phyloP scores from a whole-genome alignment of 176 grass and related monocot species.

The Melocanna baccifera region DNA sequence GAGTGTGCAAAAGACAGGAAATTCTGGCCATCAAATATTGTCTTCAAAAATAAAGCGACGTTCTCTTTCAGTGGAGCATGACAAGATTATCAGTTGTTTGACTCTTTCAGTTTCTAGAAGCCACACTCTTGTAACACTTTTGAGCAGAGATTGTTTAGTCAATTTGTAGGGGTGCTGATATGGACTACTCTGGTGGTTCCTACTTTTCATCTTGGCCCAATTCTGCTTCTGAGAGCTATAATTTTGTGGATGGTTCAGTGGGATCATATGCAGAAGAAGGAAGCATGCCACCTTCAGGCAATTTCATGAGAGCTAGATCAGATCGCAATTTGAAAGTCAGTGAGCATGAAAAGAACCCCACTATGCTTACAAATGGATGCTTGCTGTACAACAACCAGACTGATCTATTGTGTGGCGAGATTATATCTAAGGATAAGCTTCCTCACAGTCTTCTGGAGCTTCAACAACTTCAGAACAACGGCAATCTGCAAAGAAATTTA shows the following conservation, averaged over 20 bases:
- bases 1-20: conserved; percentile 5
- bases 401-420: conserved; percentile 25
- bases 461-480: conserved; percentile 37
- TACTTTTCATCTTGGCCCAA: conserved; percentile 49
- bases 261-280: conserved; percentile 40
- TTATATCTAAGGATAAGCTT: conserved; percentile 29
- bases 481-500: conserved; percentile 32
- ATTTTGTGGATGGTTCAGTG: conserved; percentile 37
- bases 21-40: neutral
- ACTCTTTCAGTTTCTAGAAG: conserved; percentile 24
- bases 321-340: conserved; percentile 32
- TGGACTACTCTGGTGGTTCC: conserved; percentile 43
- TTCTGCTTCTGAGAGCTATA: conserved; percentile 35
- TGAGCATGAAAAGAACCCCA: conserved; percentile 24
- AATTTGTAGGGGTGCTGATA: conserved; percentile 11
- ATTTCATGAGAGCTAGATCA: conserved; percentile 33
- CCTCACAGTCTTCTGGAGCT: conserved; percentile 19
- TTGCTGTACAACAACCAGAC: conserved; percentile 13
- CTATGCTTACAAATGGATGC: conserved; percentile 29
- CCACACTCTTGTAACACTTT: neutral
- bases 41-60: neutral
- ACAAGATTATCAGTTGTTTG: conserved; percentile 1
- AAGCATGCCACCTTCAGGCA: conserved; percentile 31
- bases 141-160: conserved; percentile 1
- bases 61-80: conserved; percentile 27